A percentile compares a stretch with the other conserved stretches of the same genome.
Conservation (phyloP, 1,139 yeast genomes). For the Kodamaea arcana region DNA sequence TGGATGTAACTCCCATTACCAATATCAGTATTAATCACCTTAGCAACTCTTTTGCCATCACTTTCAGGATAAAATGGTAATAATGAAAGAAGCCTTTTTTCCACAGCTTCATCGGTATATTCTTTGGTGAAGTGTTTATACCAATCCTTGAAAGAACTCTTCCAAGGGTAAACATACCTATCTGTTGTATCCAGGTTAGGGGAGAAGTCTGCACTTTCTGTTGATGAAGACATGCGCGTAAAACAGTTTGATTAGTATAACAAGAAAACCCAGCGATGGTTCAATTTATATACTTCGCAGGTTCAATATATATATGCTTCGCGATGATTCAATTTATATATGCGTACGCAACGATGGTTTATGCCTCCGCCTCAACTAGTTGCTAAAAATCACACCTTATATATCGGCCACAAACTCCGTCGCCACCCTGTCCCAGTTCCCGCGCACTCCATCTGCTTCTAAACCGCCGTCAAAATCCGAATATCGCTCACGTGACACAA, state of each 20-base stretch:
- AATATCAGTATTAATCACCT: slow-evolving; percentile 40
- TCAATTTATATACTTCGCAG: too few species aligned
- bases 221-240: background rate
- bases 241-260: too few species aligned
- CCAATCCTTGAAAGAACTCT: slow-evolving; percentile 38
- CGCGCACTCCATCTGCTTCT: background rate
- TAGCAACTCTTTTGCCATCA: slow-evolving; percentile 48
- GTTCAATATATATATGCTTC: too few species aligned
- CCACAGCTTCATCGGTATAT: slow-evolving; percentile 29
- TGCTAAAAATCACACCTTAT: too few species aligned
- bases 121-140: slow-evolving; percentile 24
- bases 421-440: background rate
- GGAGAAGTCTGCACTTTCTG: background rate
- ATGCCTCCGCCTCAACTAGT: too few species aligned
- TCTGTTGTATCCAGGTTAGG: background rate
- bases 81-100: slow-evolving; percentile 34
- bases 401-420: background rate
- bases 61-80: slow-evolving; percentile 58
- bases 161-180: slow-evolving; percentile 21
- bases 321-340: too few species aligned
- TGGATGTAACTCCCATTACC: slow-evolving; percentile 41
- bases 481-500: background rate
- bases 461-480: background rate
- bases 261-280: too few species aligned
- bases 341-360: too few species aligned